Evolutionary conservation across 495 filamentous ascomycete species (phyloP), one percentile per base, ranked within the genome.

Genomic region (Cercophora samala): DNA sequence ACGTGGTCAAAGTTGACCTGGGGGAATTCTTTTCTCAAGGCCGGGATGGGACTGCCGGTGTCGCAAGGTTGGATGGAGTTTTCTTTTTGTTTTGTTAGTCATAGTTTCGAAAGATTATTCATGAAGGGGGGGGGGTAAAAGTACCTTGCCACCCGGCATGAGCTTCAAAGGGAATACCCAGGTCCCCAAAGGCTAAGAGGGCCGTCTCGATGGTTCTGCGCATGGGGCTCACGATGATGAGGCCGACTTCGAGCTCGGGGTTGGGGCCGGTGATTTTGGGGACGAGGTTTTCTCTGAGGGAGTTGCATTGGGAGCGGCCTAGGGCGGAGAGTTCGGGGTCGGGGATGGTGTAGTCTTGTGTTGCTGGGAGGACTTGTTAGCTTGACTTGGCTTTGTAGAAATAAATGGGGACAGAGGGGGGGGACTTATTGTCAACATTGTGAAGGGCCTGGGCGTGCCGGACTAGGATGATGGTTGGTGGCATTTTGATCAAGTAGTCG

Each of bases 221-320:
- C 83, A 88, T 84, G 15, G 87, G 84, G 62, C 84, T 87, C 64
- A 84, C 79, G 23, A 89, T 69, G 54, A 89, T 83, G 11, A 86
- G 79, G 21, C 83, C 83, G 21, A 86, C 77, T 56, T 86, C 69
- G 22, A 79, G 71, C n/a, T 81, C 82, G 15, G 82, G 71, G n/a
- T 56, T 23, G n/a, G n/a, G 53, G 53, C 53, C 22, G 17, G 82
- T 77, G 46, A 80, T 73, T 18, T 80, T 73, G 25, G 83, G 72
- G 59, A 79, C 68, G 21, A 89, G 76, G 53, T 73, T 72, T 51
- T 78, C 74, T 21, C 78, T 73, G 25, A 89, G 71, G 53, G 81
- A 74, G 21, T 66, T 69, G 68, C 85, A 88, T 72, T 89, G 87
- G 22, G 73, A 22, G 8, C 73, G 72, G 19, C 87, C 87, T 23